Evolutionary conservation across 352 stramenopile species (phyloP), one percentile per base, ranked within the genome.

Genomic region (Phytophthora pini): DNA sequence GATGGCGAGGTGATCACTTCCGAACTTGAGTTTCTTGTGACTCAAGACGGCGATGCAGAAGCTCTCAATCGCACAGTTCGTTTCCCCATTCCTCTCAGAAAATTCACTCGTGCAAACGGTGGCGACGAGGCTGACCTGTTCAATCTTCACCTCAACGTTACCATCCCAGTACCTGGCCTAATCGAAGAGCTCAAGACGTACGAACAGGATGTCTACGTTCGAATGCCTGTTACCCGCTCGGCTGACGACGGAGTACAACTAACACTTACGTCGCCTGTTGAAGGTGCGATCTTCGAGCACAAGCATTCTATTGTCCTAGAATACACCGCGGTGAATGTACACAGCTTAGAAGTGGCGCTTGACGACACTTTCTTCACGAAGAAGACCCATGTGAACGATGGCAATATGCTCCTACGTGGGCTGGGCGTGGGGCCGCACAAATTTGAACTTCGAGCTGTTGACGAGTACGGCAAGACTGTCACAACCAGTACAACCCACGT

Each of bases 401-500:
- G 76, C 9, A 83, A 74, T 22, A 38, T 89, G 32, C 20, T 87
- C 34, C 48, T 89, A 15, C 74, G 74, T n/a, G 70, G 72, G 0
- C 63, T 89, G 13, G 56, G 62, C 4, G 41, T 50, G 1, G 79
- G 76, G 0, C 13, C 22, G 0, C 80, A 89, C 50, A 71, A 26
- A 5, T 54, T 87, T 41, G 29, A 56, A 12, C 15, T 84, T 5
- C 44, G 62, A 26, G 80, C 62, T 5, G 36, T 80, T n/a, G 55
- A 53, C 41, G 41, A 76, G 17, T 38, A 27, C 40, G 40, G 48
- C 34, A 24, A 56, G 13, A 17, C 43, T 31, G 5, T 17, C 4
- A 40, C 47, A 13, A 58, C 58, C 13, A 69, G 65, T 36, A 34
- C 22, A 44, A 13, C 68, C 34, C 52, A 65, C 27, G 53, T 73